These are phyloP conservation scores for Datura wrightii DNA, from an alignment of 257 asterid genomes.

Conservation along the genomic window DNA sequence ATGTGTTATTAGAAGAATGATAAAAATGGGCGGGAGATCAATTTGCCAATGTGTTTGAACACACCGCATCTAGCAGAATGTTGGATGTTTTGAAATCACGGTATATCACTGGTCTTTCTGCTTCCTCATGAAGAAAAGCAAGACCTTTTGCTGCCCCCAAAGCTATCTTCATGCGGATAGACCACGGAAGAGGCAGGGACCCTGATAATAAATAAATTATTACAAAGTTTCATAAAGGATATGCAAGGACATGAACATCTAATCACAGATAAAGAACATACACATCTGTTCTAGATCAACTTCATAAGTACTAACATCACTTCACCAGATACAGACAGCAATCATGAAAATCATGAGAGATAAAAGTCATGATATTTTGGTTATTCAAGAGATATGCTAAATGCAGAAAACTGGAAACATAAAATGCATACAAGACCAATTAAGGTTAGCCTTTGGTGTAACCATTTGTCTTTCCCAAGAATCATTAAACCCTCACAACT, in stretches of 20 bases:
- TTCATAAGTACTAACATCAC: neutral
- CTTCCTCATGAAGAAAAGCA: constrained; percentile 95
- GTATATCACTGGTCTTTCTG: constrained; percentile 86
- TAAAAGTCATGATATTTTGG: neutral
- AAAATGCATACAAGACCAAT: constrained; percentile 5
- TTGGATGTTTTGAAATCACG: constrained; percentile 98
- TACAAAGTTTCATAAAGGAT: neutral
- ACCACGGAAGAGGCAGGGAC: constrained; percentile 96
- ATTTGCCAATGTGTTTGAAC: constrained; percentile 37
- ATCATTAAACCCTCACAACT: neutral
- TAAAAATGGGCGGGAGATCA: constrained; percentile 25
- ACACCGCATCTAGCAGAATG: constrained; percentile 89
- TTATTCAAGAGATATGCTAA: neutral
- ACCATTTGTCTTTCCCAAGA: constrained; percentile 17
- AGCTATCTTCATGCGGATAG: constrained; percentile 95
- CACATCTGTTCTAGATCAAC: neutral
- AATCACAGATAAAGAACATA: neutral
- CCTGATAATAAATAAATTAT: constrained; percentile 54
- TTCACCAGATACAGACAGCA: neutral
- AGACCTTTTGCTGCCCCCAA: constrained; percentile 98
- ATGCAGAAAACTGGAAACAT: constrained; percentile 8
- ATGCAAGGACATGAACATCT: neutral
- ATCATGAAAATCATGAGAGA: neutral
- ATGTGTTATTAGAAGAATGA: constrained; percentile 31
- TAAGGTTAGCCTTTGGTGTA: neutral